A percentile compares a stretch with the other conserved stretches of the same genome.
Conservation (phyloP, 805 yeast species). For the Soucietia sequanensis region DNA sequence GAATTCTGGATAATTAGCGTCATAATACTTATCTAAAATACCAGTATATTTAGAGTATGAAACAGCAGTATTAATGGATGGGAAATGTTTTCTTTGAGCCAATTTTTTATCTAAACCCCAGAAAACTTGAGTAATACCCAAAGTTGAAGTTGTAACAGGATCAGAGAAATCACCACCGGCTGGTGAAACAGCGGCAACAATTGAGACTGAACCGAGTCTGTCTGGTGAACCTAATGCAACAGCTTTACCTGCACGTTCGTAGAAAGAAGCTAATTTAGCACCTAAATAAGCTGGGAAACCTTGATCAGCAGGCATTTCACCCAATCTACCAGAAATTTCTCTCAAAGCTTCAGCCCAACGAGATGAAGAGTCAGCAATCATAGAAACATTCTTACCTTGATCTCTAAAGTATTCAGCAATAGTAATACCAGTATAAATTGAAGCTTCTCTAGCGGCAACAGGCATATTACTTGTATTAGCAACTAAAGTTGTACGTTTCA, state of each 20-base stretch:
- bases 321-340: constrained; percentile 99
- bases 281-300: constrained; percentile 99
- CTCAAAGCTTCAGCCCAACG: constrained; percentile 99
- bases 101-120: constrained; percentile 99
- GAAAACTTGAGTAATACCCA: constrained; percentile 99
- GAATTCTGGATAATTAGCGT: constrained; percentile 83
- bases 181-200: constrained; percentile 98
- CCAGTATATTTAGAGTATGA: constrained; percentile 96
- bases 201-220: constrained; percentile 97
- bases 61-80: constrained; percentile 93
- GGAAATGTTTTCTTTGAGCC: constrained; percentile 99
- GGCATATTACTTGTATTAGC: constrained; percentile 99
- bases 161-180: constrained; percentile 99
- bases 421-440: constrained; percentile 98
- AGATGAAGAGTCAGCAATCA: constrained; percentile 99
- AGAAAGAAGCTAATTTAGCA: constrained; percentile 97
- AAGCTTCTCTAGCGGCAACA: constrained; percentile 99
- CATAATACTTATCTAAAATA: constrained; percentile 83
- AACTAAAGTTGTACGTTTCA: constrained; percentile 98
- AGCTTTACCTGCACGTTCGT: constrained; percentile 99
- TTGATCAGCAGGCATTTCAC: constrained; percentile 99
- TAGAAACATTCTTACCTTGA: constrained; percentile 97
- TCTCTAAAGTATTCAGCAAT: constrained; percentile 99
- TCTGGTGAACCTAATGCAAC: constrained; percentile 94
- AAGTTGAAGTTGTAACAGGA: constrained; percentile 97